Evolutionary conservation across 352 stramenopile species (phyloP).

Genomic region (Phytophthora melonis): DNA sequence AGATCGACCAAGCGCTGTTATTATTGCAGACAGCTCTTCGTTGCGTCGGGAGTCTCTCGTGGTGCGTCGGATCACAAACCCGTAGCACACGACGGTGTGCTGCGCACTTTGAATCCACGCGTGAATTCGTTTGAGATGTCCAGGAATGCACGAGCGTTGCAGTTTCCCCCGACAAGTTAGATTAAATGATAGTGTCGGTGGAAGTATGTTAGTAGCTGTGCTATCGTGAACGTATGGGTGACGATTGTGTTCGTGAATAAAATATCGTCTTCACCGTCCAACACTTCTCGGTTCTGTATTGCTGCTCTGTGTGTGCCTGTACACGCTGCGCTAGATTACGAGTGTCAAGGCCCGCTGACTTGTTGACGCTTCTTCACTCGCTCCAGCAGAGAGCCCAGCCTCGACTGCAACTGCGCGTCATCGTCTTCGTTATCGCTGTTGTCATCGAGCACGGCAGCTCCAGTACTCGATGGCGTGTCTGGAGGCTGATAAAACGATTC

Average conservation of each 20-base stretch:
- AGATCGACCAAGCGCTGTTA: conserved; percentile 25
- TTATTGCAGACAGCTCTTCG: conserved; percentile 32
- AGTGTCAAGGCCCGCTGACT: not conserved
- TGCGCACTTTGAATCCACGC: conserved; percentile 48
- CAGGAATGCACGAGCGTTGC: not conserved
- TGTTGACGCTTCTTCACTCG: conserved; percentile 49
- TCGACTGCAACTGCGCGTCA: conserved; percentile 39
- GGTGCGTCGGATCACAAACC: conserved; percentile 38
- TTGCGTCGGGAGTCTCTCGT: conserved; percentile 26
- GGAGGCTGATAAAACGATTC: conserved; percentile 2
- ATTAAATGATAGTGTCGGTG: conserved; percentile 19
- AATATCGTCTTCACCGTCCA: conserved; percentile 15
- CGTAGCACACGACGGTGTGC: conserved; percentile 40
- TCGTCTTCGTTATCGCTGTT: conserved; percentile 7
- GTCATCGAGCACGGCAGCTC: conserved; percentile 20
- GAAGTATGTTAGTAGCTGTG: conserved; percentile 1
- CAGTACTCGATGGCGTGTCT: conserved; percentile 25
- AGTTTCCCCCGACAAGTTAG: conserved; percentile 21
- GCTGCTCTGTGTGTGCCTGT: too few species aligned
- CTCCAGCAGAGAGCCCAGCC: conserved; percentile 48
- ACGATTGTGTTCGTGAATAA: conserved; percentile 24
- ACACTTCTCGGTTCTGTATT: not conserved
- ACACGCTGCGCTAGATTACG: too few species aligned
- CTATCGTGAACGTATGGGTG: conserved; percentile 8
- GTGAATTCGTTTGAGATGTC: conserved; percentile 27